Base-by-base conservation (phyloP, 2,329 filamentous ascomycete genomes). In the Aspergillus alliaceus region DNA sequence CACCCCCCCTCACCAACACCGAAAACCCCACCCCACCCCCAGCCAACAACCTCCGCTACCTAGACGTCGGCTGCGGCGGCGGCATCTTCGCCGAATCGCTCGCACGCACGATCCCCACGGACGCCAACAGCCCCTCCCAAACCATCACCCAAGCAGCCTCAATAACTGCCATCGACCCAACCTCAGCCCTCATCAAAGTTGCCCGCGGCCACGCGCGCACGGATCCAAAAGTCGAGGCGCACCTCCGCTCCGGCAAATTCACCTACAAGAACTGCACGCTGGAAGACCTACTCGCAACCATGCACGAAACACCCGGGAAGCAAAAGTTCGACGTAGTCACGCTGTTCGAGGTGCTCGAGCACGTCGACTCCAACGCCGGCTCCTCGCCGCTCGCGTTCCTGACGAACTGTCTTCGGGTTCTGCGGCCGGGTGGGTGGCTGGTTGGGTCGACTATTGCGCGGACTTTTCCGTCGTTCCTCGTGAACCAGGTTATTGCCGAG, bases 51-150 rank as follows among this genome's bases (percentile, higher is more conserved):
- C 56, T 67, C 57, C 82, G 82, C 32, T 96, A 91, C 74, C 88
- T 99, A 53, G 95, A 99, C 74, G 85, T 99, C 57, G 95, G 95
- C 64, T 98, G 95, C 75, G 95, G 95, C 60, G 95, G 93, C 22
- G 95, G 95, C 60, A 98, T 98, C 73, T 97, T 98, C 72, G 92
- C 93, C 57, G 95, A 98, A 75, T 79, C 77, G 0, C 72, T 79
- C 14, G 77, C 77, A 4, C 74, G 77, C 11, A 77, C 74, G 2
- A 76, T 77, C 51, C 71, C 72, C 6, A 51, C 62, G 32, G 35
- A 12, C 34, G 22, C 46, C 40, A 44, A 25, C 61, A 42, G 46
- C 55, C 8, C 53, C 44, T 27, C 22, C 1, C 14, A 51, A 57
- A 70, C 73, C 6, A 68, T 69, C 34, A 77, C 77, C 7, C 69